phyloP scores from a whole-genome alignment of 2,329 filamentous ascomycete species.

The Fusarium tanahbumbuense region DNA sequence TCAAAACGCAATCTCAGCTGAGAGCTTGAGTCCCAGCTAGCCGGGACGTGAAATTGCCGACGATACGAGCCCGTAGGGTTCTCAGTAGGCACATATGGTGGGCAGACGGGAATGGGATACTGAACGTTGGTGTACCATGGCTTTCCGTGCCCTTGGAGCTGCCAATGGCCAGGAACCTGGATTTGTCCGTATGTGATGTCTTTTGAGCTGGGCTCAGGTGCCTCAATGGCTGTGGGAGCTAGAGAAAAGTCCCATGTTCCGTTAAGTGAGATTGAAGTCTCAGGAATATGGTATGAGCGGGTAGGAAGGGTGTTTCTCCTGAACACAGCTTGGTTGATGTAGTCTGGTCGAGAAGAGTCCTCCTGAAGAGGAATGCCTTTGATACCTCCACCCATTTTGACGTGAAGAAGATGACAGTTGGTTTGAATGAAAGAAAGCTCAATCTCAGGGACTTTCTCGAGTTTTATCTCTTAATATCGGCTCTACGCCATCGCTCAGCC shows the following conservation, averaged over 20 bases:
- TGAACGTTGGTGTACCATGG: conserved; percentile 77
- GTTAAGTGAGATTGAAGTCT: conserved; percentile 63
- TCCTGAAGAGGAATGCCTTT: conserved; percentile 51
- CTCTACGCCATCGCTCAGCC: conserved; percentile 5
- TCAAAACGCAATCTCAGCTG: conserved; percentile 75
- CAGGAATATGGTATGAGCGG: conserved; percentile 64
- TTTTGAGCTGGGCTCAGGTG: conserved; percentile 56
- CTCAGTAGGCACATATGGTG: conserved; percentile 70
- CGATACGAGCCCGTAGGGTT: conserved; percentile 75
- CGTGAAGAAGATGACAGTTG: not conserved
- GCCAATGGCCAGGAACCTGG: conserved; percentile 75
- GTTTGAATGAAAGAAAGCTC: not conserved
- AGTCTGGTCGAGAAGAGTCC: conserved; percentile 57
- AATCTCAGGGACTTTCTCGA: not conserved
- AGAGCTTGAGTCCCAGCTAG: conserved; percentile 58
- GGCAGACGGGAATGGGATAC: conserved; percentile 73
- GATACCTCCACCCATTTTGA: conserved; percentile 37
- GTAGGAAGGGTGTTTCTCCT: conserved; percentile 65
- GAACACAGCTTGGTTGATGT: conserved; percentile 63
- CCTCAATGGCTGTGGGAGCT: conserved; percentile 57
- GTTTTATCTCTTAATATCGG: conserved; percentile 30
- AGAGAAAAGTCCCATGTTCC: conserved; percentile 69
- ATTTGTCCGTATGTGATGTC: conserved; percentile 63
- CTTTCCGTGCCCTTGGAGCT: conserved; percentile 73
- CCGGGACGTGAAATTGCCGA: conserved; percentile 65